phyloP scores from a whole-genome alignment of 2,329 filamentous ascomycete genomes.

The Daldinia sp. region DNA sequence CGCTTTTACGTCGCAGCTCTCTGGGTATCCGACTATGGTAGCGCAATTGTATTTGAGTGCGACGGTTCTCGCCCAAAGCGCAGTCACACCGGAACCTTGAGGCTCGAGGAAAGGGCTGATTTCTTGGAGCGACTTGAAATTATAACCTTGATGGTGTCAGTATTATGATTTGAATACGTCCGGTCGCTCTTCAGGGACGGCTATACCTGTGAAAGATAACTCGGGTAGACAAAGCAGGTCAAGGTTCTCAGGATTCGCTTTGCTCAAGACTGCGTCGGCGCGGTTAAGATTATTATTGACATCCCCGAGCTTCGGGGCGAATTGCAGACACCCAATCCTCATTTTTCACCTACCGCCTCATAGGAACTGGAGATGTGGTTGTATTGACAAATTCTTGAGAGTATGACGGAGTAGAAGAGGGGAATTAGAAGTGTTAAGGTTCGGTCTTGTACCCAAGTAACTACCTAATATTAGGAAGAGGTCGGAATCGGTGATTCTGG shows the following conservation, averaged over 20 bases:
- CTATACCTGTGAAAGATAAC: constrained; percentile 76
- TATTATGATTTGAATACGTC: background rate
- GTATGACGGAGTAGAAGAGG: constrained; percentile 2
- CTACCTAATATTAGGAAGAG: background rate
- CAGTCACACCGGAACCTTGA: constrained; percentile 72
- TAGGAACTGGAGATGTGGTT: background rate
- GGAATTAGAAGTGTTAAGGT: background rate
- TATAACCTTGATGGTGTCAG: constrained; percentile 70
- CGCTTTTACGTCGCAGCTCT: constrained; percentile 67
- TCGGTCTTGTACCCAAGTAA: background rate
- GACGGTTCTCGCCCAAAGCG: constrained; percentile 76
- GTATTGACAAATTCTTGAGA: background rate
- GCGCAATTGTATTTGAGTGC: constrained; percentile 75
- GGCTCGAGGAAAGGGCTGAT: constrained; percentile 78
- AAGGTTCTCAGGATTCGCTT: constrained; percentile 64
- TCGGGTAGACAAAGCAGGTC: constrained; percentile 82
- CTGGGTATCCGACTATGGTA: constrained; percentile 80
- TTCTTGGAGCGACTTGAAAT: constrained; percentile 76
- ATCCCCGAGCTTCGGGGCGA: constrained; percentile 77
- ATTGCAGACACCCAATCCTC: constrained; percentile 78
- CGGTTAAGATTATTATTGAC: constrained; percentile 76
- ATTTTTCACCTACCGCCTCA: constrained; percentile 43
- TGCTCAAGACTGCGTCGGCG: constrained; percentile 72
- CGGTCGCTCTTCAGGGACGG: background rate
- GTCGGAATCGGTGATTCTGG: constrained; percentile 1